These are phyloP conservation scores for Melaleuca alternifolia DNA, from an alignment of 345 rosid species.

Conservation along the genomic window DNA sequence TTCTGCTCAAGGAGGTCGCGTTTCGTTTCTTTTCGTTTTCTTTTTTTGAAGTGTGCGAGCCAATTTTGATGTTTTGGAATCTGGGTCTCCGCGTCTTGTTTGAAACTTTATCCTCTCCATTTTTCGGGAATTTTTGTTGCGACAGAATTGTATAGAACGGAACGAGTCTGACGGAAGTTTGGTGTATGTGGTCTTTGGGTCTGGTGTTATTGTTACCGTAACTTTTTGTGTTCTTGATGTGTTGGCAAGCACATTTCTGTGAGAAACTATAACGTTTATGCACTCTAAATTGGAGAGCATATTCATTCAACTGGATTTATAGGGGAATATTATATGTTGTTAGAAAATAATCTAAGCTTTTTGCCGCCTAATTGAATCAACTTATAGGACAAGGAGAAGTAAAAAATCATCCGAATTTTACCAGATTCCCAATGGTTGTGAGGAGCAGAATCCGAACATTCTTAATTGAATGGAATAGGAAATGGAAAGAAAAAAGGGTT, in stretches of 20 bases:
- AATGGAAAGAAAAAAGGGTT: neutral
- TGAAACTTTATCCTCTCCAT: neutral
- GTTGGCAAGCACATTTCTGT: neutral
- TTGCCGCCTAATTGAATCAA: neutral
- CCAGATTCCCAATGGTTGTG: neutral
- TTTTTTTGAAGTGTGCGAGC: neutral
- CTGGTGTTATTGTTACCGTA: neutral
- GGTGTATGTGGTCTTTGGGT: neutral
- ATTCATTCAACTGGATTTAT: neutral
- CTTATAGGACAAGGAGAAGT: neutral
- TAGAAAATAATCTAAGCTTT: neutral
- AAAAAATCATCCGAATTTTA: neutral
- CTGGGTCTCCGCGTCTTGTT: neutral
- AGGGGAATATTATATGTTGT: neutral
- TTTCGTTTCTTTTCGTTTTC: neutral
- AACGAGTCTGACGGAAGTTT: neutral
- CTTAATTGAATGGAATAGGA: neutral
- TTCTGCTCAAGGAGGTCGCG: slow-evolving; percentile 67
- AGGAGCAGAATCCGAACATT: neutral
- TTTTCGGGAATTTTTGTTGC: neutral
- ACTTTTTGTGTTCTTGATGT: neutral
- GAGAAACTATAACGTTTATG: neutral
- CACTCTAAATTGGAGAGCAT: neutral
- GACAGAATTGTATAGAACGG: neutral
- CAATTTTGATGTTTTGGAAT: neutral